Conservation (phyloP, 768 basidiomycete species). For the Suillus discolor region DNA sequence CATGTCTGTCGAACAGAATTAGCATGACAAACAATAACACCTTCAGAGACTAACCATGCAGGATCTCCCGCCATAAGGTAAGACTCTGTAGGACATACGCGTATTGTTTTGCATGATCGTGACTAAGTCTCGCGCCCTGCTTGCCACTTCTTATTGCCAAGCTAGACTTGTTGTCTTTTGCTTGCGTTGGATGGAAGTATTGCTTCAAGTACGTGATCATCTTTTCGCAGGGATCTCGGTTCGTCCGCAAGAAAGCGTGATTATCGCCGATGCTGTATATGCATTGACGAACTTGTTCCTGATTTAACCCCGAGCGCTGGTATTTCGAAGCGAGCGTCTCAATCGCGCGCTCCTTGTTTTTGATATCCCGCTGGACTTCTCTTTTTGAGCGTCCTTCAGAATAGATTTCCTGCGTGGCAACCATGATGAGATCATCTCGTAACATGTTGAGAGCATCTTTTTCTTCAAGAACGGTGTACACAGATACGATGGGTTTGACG, state of each 20-base stretch:
- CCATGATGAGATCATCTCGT: constrained; percentile 71
- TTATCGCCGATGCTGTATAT: constrained; percentile 90
- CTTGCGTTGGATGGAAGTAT: constrained; percentile 74
- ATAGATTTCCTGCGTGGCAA: constrained; percentile 83
- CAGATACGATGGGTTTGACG: constrained; percentile 76
- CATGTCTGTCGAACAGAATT: constrained; percentile 58
- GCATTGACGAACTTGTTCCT: constrained; percentile 75
- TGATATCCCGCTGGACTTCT: constrained; percentile 85
- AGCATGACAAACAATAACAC: constrained; percentile 10
- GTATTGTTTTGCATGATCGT: constrained; percentile 85
- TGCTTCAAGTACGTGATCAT: constrained; percentile 79
- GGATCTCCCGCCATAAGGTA: constrained; percentile 84
- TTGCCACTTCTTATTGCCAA: constrained; percentile 82
- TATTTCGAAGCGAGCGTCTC: constrained; percentile 72
- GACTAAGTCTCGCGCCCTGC: constrained; percentile 78
- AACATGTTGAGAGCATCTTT: constrained; percentile 67
- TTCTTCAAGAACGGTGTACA: constrained; percentile 66
- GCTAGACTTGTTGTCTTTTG: constrained; percentile 63
- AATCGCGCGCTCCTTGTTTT: constrained; percentile 81
- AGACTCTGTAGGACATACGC: constrained; percentile 85
- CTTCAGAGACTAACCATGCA: constrained; percentile 59
- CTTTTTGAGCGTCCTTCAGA: constrained; percentile 69
- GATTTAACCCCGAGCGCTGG: constrained; percentile 54
- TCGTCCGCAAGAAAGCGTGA: constrained; percentile 83
- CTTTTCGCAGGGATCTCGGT: constrained; percentile 86